Conservation (phyloP, 768 basidiomycete genomes). For the Trametes cingulata region DNA sequence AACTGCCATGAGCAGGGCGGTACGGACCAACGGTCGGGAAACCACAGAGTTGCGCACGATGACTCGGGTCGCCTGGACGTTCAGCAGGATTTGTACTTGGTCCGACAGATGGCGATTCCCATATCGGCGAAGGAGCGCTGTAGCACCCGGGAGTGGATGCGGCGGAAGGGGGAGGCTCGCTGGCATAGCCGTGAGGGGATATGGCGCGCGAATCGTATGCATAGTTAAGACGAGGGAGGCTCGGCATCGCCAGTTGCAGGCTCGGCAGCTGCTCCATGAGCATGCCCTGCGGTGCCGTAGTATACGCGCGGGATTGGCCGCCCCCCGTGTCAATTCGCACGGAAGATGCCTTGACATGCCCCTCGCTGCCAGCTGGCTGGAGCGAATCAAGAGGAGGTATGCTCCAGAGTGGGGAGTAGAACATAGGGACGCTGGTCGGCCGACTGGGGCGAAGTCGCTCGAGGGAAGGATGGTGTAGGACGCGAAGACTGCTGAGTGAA, state of each 20-base stretch:
- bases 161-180: slow-evolving; percentile 5
- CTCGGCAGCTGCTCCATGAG: slow-evolving; percentile 1
- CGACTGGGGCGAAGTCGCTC: slow-evolving; percentile 15
- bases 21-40: background rate
- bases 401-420: slow-evolving; percentile 16
- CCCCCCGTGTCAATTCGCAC: background rate
- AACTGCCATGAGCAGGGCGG: background rate
- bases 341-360: background rate
- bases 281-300: background rate
- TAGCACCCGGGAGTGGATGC: slow-evolving; percentile 10
- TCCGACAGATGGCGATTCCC: background rate
- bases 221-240: slow-evolving; percentile 14
- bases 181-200: slow-evolving; percentile 8
- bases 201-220: slow-evolving; percentile 10
- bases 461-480: slow-evolving; percentile 18
- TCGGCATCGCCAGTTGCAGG: slow-evolving; percentile 13
- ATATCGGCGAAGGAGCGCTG: background rate
- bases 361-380: background rate
- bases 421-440: slow-evolving; percentile 12
- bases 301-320: background rate
- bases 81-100: background rate
- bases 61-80: slow-evolving; percentile 9
- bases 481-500: slow-evolving; percentile 18
- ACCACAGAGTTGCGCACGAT: background rate
- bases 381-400: slow-evolving; percentile 14